Conservation (phyloP, 257 asterid genomes). For the Lithospermum erythrorhizon region DNA sequence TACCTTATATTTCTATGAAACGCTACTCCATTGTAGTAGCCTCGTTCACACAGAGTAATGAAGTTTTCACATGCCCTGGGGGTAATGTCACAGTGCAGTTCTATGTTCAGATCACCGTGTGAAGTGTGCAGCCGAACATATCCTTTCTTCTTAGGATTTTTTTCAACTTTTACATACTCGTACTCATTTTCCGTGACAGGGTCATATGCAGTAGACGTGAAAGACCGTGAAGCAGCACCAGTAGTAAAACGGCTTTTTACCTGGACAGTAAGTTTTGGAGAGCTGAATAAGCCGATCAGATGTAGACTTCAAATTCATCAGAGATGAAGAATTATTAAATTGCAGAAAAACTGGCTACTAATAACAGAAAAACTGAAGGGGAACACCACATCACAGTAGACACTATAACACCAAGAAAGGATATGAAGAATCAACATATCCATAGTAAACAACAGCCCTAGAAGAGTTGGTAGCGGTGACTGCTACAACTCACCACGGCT, state of each 20-base stretch:
- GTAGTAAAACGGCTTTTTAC: constrained; percentile 89
- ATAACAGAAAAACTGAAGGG: neutral
- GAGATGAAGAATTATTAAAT: too few relatives aligned
- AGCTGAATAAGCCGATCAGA: constrained; percentile 13
- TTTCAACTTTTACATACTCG: constrained; percentile 90
- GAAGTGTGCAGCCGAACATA: constrained; percentile 80
- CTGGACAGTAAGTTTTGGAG: constrained; percentile 22
- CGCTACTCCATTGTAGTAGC: constrained; percentile 77
- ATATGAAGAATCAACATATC: neutral
- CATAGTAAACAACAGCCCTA: neutral
- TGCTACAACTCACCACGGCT: too few relatives aligned
- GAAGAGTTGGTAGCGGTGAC: neutral
- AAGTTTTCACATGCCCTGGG: constrained; percentile 94
- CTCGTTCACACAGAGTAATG: constrained; percentile 73
- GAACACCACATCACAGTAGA: neutral
- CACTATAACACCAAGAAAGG: neutral
- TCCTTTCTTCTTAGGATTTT: constrained; percentile 87
- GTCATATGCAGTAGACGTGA: constrained; percentile 88
- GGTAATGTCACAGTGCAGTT: constrained; percentile 89
- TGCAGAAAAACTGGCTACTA: neutral
- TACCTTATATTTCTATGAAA: constrained; percentile 93
- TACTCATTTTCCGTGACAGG: constrained; percentile 83
- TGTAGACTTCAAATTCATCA: too few relatives aligned
- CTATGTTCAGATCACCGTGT: constrained; percentile 93
- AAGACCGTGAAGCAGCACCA: constrained; percentile 95